phyloP scores from a whole-genome alignment of 257 asterid genomes.

The Nicotiana knightiana region DNA sequence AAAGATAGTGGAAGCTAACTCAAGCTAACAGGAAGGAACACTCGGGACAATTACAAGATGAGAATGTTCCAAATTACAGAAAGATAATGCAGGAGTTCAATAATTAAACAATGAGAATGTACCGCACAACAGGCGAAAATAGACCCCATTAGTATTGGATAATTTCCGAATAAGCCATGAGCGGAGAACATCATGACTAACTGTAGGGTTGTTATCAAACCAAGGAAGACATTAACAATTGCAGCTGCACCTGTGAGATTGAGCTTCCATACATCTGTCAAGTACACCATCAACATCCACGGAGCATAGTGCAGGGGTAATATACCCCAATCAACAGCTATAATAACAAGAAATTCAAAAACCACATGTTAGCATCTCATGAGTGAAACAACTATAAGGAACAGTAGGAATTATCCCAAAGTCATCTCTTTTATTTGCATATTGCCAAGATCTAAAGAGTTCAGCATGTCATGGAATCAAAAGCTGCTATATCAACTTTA shows the following conservation, averaged over 20 bases:
- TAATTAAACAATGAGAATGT: not conserved
- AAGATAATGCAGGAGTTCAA: not conserved
- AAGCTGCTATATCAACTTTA: too few relatives aligned
- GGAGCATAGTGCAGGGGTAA: slow-evolving; percentile 25
- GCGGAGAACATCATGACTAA: slow-evolving; percentile 28
- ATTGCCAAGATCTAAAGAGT: not conserved
- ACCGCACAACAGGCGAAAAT: slow-evolving; percentile 34
- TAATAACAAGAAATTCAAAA: slow-evolving; percentile 4
- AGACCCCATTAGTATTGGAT: slow-evolving; percentile 37
- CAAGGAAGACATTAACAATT: slow-evolving; percentile 40
- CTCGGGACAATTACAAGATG: not conserved
- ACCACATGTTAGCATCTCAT: not conserved
- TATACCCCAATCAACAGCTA: slow-evolving; percentile 30
- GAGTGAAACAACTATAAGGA: not conserved
- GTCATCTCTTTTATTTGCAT: too few relatives aligned
- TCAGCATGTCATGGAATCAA: not conserved
- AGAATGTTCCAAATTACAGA: not conserved
- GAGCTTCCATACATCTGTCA: slow-evolving; percentile 60
- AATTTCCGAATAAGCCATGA: slow-evolving; percentile 27
- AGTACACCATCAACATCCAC: slow-evolving; percentile 53
- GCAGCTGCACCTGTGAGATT: slow-evolving; percentile 49
- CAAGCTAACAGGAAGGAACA: not conserved
- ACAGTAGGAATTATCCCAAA: too few relatives aligned
- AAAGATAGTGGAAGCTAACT: not conserved
- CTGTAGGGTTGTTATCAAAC: slow-evolving; percentile 32